Evolutionary conservation across 2,329 filamentous ascomycete genomes (phyloP).

Genomic region (Alternaria ethzedia): DNA sequence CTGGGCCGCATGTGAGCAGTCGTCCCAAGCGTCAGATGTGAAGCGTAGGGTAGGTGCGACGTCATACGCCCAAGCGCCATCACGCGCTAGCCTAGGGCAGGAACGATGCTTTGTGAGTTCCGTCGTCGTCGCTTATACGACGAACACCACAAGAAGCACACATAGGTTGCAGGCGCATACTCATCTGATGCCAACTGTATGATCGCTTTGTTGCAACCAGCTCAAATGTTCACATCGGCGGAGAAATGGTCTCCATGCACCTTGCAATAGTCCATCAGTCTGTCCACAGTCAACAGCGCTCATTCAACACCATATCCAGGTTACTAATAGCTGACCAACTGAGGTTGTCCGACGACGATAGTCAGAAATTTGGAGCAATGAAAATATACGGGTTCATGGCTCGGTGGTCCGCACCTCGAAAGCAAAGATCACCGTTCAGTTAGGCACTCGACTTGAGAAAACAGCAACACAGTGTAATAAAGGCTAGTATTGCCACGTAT

Average conservation of each 20-base stretch:
- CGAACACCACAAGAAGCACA: neutral
- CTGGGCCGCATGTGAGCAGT: constrained; percentile 21
- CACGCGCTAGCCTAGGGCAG: neutral
- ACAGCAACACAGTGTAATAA: neutral
- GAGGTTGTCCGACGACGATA: no score
- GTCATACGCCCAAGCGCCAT: constrained; percentile 14
- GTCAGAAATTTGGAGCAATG: neutral
- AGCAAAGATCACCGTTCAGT: neutral
- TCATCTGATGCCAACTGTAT: neutral
- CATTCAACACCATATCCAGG: neutral
- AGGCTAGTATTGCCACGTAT: neutral
- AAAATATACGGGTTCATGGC: neutral
- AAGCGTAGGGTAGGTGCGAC: constrained; percentile 7
- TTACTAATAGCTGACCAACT: neutral
- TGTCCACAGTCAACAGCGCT: neutral
- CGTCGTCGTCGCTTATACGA: neutral
- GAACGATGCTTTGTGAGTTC: neutral
- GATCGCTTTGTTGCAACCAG: neutral
- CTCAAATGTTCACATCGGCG: neutral
- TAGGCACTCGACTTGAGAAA: neutral
- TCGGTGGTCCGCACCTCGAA: neutral
- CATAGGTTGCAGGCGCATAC: neutral
- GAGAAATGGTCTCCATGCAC: neutral
- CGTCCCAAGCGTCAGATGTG: constrained; percentile 17
- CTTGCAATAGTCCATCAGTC: neutral